Conservation (phyloP, 129 eudicot genomes). For the Centella asiatica region DNA sequence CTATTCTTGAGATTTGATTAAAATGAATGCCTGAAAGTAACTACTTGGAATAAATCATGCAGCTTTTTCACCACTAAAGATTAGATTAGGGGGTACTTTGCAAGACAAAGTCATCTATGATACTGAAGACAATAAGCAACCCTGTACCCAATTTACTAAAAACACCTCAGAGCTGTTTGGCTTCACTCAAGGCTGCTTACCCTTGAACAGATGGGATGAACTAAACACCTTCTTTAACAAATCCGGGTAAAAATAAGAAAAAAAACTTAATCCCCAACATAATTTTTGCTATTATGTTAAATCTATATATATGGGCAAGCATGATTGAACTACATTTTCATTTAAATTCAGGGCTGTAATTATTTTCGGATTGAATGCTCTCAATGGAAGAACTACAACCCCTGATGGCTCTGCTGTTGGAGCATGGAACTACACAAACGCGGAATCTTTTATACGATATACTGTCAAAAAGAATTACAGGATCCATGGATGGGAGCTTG, state of each 20-base stretch:
- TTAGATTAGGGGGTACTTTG: slow-evolving; percentile 91
- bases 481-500: slow-evolving; percentile 89
- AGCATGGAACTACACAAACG: slow-evolving; percentile 75
- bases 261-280: neutral
- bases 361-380: slow-evolving; percentile 80
- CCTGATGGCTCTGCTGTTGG: slow-evolving; percentile 46
- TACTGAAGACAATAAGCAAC: slow-evolving; percentile 34
- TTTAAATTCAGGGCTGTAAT: slow-evolving; percentile 52
- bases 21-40: neutral
- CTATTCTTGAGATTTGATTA: neutral
- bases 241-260: slow-evolving; percentile 42
- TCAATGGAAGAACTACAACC: slow-evolving; percentile 43
- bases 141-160: slow-evolving; percentile 44
- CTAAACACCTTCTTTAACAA: slow-evolving; percentile 49
- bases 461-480: slow-evolving; percentile 59
- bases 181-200: slow-evolving; percentile 62
- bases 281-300: neutral
- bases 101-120: slow-evolving; percentile 67
- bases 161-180: slow-evolving; percentile 47
- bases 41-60: slow-evolving; percentile 14
- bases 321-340: neutral
- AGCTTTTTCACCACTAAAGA: slow-evolving; percentile 87
- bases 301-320: neutral
- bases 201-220: slow-evolving; percentile 82
- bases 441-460: slow-evolving; percentile 65